Percentiles rank a stretch among this genome's conserved stretches.
These are phyloP conservation scores for Tetrapisispora phaffii DNA, from an alignment of 805 yeast species.

Conservation along the genomic window DNA sequence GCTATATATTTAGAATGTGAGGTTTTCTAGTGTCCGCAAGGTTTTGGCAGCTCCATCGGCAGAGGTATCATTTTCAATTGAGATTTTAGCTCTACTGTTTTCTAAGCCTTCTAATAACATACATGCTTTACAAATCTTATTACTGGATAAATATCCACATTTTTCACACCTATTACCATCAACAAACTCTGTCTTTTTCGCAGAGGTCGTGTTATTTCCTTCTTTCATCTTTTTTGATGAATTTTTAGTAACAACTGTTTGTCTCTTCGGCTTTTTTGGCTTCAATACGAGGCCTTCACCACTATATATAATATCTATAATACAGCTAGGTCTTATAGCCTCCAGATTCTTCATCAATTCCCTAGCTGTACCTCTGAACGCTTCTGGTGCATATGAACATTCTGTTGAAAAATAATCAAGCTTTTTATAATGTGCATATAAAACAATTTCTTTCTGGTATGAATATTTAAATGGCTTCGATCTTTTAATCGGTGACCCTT, in stretches of 20 bases:
- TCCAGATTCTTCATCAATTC: slow-evolving; percentile 84
- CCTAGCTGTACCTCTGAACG: slow-evolving; percentile 95
- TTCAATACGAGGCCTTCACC: slow-evolving; percentile 76
- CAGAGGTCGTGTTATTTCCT: slow-evolving; percentile 6
- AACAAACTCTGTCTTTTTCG: slow-evolving; percentile 25
- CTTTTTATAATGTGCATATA: slow-evolving; percentile 93
- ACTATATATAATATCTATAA: slow-evolving; percentile 85
- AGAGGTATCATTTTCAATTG: slow-evolving; percentile 42
- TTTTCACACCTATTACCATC: slow-evolving; percentile 74
- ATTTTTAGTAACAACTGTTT: slow-evolving; percentile 28
- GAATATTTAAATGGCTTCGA: slow-evolving; percentile 93
- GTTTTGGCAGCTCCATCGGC: slow-evolving; percentile 56
- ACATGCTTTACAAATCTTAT: slow-evolving; percentile 88
- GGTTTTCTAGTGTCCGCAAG: slow-evolving; percentile 50
- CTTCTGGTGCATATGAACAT: slow-evolving; percentile 97
- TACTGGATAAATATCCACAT: slow-evolving; percentile 88
- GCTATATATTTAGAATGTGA: slow-evolving; percentile 39
- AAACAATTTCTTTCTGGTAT: slow-evolving; percentile 92
- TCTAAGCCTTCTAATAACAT: slow-evolving; percentile 77
- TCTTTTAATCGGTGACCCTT: slow-evolving; percentile 84
- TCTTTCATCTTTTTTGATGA: slow-evolving; percentile 7
- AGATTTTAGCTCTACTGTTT: slow-evolving; percentile 55
- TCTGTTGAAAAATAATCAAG: slow-evolving; percentile 95
- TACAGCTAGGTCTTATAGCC: slow-evolving; percentile 82
- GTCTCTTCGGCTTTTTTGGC: slow-evolving; percentile 39